Evolutionary conservation across 2,329 filamentous ascomycete genomes (phyloP), one percentile per base, ranked within the genome.

Genomic region (Pseudopyricularia javanii): DNA sequence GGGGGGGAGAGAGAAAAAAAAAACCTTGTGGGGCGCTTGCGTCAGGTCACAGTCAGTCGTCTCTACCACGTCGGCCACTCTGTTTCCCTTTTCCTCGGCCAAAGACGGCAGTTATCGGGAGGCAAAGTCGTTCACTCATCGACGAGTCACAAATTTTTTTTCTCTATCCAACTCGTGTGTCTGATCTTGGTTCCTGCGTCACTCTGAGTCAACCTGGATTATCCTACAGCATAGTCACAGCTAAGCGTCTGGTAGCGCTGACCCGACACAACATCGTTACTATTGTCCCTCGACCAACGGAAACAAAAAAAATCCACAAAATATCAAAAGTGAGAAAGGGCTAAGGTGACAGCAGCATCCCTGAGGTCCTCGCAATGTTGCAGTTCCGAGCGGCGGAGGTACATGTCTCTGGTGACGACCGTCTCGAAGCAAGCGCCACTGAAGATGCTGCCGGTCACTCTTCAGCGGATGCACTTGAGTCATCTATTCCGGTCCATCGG

Each of bases 401-500:
- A 7, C 37, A 24, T 43, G 7, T 43, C 17, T 43, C 37, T 43
- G 37, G n/a, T 43, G 37, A 20, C 37, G 37, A 43, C 17, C 24
- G 17, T 43, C 37, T 35, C 48, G 22, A 20, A 17, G 35, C 17
- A 22, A 35, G 32, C 48, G 15, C 32, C 48, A 33, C 51, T 48
- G 47, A 33, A 43, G 48, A 55, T 11, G 55, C 56, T 48, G 53
- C 51, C 33, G 32, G 52, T 7, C 49, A 26, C 43, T 24, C 50
- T 34, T 28, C 34, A 24, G 8, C n/a, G 8, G 35, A 47, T 33
- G 35, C 26, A 34, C 24, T 52, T 55, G 64, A 63, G 55, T 63
- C 68, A 57, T 78, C 80, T 47, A 83, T 95, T 52, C 85, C 86
- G 50, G 74, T 76, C 37, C 91, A 97, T 72, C 89, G 89, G 35